These are phyloP conservation scores for Schizophyllum commune DNA, from an alignment of 1,284 basidiomycete genomes.

Conservation along the genomic window DNA sequence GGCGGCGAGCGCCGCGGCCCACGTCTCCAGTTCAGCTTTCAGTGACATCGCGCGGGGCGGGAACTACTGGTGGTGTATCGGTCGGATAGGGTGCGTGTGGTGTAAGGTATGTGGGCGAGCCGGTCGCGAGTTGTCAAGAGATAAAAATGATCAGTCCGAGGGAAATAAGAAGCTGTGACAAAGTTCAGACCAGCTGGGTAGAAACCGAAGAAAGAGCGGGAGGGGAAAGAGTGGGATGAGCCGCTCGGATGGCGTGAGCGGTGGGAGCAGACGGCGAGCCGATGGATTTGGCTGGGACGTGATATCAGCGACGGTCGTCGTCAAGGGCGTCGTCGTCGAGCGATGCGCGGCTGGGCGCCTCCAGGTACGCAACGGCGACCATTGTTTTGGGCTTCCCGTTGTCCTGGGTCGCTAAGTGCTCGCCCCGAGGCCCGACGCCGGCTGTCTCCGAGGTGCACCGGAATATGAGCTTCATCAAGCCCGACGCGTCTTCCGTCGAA, in stretches of 20 bases:
- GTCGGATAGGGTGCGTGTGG: conserved; percentile 10
- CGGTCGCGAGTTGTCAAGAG: conserved; percentile 2
- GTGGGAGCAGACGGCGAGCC: not conserved
- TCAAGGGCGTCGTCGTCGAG: not conserved
- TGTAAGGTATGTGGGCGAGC: conserved; percentile 11
- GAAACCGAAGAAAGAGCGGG: conserved; percentile 17
- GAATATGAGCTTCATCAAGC: no score
- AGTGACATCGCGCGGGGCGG: conserved; percentile 50
- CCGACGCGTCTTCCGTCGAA: no score
- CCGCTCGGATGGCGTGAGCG: conserved; percentile 14
- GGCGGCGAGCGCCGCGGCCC: conserved; percentile 77
- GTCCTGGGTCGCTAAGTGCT: not conserved
- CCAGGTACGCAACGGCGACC: not conserved
- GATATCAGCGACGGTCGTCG: not conserved
- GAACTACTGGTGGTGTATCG: conserved; percentile 12
- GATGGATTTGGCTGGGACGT: not conserved
- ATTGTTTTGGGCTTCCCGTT: not conserved
- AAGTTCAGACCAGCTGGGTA: not conserved
- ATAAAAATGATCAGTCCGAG: conserved; percentile 18
- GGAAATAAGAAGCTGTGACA: conserved; percentile 10
- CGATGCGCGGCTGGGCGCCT: not conserved
- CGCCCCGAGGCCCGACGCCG: no score
- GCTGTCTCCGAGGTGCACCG: no score
- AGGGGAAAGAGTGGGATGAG: conserved; percentile 13
- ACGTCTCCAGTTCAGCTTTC: conserved; percentile 82